Conservation (phyloP, 1,284 basidiomycete genomes). For the Ceratobasidium sp. region DNA sequence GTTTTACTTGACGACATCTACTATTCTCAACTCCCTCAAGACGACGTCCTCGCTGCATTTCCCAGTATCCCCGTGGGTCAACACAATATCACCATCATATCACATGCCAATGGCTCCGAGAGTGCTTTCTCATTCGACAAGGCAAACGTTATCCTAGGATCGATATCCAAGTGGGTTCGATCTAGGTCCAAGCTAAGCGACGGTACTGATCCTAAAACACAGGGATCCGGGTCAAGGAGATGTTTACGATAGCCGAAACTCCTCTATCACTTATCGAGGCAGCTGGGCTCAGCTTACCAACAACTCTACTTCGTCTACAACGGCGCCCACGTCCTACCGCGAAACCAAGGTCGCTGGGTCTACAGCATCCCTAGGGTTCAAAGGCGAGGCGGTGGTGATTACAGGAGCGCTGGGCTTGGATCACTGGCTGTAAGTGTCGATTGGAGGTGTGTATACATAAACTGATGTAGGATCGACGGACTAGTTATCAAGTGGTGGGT, state of each 20-base stretch:
- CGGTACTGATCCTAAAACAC: not conserved
- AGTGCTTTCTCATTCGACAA: slow-evolving; percentile 29
- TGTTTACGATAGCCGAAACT: slow-evolving; percentile 20
- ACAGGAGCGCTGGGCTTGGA: not conserved
- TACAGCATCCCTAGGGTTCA: slow-evolving; percentile 5
- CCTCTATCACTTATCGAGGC: slow-evolving; percentile 13
- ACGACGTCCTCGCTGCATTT: not conserved
- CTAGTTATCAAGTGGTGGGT: slow-evolving; percentile 30
- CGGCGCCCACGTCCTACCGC: slow-evolving; percentile 1
- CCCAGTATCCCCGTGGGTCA: not conserved
- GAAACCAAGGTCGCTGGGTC: slow-evolving; percentile 15
- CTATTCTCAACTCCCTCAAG: not conserved
- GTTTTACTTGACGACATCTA: not conserved
- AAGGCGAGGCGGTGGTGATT: slow-evolving; percentile 18
- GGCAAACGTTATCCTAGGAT: not conserved
- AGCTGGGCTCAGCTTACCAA: not conserved
- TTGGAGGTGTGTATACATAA: not conserved
- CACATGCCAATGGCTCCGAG: not conserved
- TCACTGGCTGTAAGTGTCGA: slow-evolving; percentile 16
- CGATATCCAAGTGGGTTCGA: not conserved
- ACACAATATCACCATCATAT: slow-evolving; percentile 11
- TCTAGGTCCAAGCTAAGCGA: not conserved
- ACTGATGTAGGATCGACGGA: not conserved
- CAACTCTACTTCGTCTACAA: slow-evolving; percentile 10
- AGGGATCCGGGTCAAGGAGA: not conserved